Conservation (phyloP, 306 rosid species). For the Luffa acutangula region DNA sequence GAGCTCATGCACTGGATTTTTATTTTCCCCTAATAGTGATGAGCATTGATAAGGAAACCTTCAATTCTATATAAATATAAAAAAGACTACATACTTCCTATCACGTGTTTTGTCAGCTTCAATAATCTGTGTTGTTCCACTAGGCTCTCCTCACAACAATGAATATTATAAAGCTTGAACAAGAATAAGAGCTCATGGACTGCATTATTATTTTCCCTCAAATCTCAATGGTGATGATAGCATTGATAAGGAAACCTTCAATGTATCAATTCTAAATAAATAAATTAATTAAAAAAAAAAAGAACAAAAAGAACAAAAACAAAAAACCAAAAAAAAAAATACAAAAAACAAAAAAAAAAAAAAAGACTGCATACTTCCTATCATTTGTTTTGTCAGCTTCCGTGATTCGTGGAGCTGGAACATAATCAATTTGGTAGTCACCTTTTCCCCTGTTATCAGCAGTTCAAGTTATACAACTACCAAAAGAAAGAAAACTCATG, state of each 20-base stretch:
- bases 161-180: neutral
- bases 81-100: constrained; percentile 38
- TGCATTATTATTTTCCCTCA: neutral
- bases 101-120: constrained; percentile 87
- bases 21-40: neutral
- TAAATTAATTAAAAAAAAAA: no score
- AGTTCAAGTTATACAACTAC: constrained; percentile 3
- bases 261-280: constrained; percentile 5
- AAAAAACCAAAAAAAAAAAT: no score
- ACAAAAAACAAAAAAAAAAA: neutral
- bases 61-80: neutral
- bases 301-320: no score
- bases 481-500: neutral
- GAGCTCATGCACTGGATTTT: neutral
- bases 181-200: neutral
- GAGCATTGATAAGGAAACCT: neutral
- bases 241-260: neutral
- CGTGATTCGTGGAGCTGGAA: constrained; percentile 81
- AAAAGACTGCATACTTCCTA: constrained; percentile 37
- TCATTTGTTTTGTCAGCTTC: constrained; percentile 91
- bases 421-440: constrained; percentile 82
- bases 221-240: neutral
- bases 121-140: constrained; percentile 38
- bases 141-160: neutral
- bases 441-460: constrained; percentile 48